Conservation (phyloP, 768 basidiomycete species). For the Kwoniella sp. region DNA sequence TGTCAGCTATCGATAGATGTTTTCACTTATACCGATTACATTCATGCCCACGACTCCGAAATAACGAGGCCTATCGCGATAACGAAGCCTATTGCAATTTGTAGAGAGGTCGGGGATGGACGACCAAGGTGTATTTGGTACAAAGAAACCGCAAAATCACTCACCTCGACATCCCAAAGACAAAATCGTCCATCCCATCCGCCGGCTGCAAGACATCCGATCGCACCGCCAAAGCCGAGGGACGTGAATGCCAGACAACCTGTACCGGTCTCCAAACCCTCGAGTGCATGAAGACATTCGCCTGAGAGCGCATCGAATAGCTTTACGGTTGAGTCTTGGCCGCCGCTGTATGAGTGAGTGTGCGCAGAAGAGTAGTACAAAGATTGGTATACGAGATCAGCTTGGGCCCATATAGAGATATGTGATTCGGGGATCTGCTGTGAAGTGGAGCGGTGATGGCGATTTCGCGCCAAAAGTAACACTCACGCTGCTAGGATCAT, state of each 20-base stretch:
- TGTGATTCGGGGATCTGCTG: too few species aligned
- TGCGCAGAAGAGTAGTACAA: conserved; percentile 21
- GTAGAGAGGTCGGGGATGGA: too few species aligned
- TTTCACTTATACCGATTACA: not conserved
- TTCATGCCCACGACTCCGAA: conserved; percentile 4
- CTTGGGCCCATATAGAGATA: too few species aligned
- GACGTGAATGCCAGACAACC: conserved; percentile 50
- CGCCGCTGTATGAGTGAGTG: conserved; percentile 28
- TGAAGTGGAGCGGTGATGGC: too few species aligned
- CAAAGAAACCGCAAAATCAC: conserved; percentile 16
- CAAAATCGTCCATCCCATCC: conserved; percentile 47
- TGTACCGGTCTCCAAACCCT: conserved; percentile 43
- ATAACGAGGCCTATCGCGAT: not conserved
- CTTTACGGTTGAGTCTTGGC: conserved; percentile 51
- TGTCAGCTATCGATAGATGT: not conserved
- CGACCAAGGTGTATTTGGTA: too few species aligned
- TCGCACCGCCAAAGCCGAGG: conserved; percentile 18
- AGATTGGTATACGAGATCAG: too few species aligned
- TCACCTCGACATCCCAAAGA: conserved; percentile 51
- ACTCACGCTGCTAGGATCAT: conserved; percentile 50
- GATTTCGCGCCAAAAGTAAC: not conserved
- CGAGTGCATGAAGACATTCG: conserved; percentile 40
- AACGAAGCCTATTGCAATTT: too few species aligned
- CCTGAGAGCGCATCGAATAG: conserved; percentile 46
- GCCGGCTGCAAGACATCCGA: conserved; percentile 48